Evolutionary conservation across 2,329 filamentous ascomycete species (phyloP), one percentile per base, ranked within the genome.

Genomic region (Sarocladium oryzae): DNA sequence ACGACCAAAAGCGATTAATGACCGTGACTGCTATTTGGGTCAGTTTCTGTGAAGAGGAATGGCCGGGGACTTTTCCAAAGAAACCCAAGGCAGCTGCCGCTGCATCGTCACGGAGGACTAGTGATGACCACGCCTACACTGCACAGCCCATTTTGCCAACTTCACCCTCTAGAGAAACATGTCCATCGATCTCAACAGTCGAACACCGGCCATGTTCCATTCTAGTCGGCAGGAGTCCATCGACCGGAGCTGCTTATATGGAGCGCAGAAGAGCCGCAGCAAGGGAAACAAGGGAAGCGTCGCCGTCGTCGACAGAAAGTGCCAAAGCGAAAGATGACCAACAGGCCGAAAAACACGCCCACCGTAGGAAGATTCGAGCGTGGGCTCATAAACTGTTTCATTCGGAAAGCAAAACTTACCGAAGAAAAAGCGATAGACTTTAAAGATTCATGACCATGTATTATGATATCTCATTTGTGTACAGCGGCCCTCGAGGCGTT

Each of bases 11-110:
- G 49, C 55, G 60, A 16, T 51, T 70, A 23, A 70, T 70, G 68
- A 58, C 68, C 23, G 66, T 63, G 15, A 69, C 68, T 11, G 65
- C 67, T 4, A 64, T 64, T 10, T 70, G 68, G 68, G 59, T 70
- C 43, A 63, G 63, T 41, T 61, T 70, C 18, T 58, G 66, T 24
- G 64, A 68, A 20, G 46, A 49, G 9, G 46, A 28, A 8, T 37
- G 30, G 32, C 46, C 46, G 18, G 46, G 30, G 9, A 37, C 46
- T 37, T 26, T 35, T 18, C 32, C 26, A 23, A 21, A 16, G 18
- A 26, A 30, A 41, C 5, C 26, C 13, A 48, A 33, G 16, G 18
- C 18, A 21, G 20, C 24, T 6, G n/a, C n/a, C n/a, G n/a, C 43
- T 13, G 24, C 18, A 41, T 4, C 26, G 11, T 33, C 26, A 10